Percentiles rank a stretch among this genome's conserved stretches.
These are phyloP conservation scores for Raffaelea albimanens DNA, from an alignment of 2,329 filamentous ascomycete species.

Conservation along the genomic window DNA sequence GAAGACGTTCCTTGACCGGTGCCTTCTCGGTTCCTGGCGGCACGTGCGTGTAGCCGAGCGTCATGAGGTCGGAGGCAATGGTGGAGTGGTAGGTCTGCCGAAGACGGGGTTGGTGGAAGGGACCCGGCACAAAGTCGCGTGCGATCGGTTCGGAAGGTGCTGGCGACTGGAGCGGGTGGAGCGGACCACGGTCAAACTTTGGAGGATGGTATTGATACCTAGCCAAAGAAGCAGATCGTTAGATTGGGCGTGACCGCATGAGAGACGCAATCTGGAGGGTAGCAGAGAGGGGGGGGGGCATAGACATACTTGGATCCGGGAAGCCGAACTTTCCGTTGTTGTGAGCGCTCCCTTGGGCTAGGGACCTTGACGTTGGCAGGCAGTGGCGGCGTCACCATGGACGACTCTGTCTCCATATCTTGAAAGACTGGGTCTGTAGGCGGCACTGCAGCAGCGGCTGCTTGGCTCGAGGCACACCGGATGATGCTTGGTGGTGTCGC, in stretches of 20 bases:
- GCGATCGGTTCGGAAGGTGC: constrained; percentile 77
- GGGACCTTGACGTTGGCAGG: constrained; percentile 27
- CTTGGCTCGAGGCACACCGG: constrained; percentile 38
- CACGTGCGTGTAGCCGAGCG: constrained; percentile 76
- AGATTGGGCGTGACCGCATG: too few species aligned
- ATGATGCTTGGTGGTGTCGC: constrained; percentile 16
- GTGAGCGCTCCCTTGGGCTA: constrained; percentile 28
- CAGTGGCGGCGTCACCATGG: constrained; percentile 33
- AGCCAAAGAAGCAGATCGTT: too few species aligned
- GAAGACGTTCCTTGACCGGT: constrained; percentile 53
- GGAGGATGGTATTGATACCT: constrained; percentile 95
- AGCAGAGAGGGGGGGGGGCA: too few species aligned
- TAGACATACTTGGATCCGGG: constrained; percentile 37
- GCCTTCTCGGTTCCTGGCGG: constrained; percentile 62
- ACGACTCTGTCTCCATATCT: constrained; percentile 42
- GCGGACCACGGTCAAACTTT: constrained; percentile 86
- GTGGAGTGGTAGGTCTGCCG: constrained; percentile 86
- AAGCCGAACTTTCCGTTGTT: constrained; percentile 27
- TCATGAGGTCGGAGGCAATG: constrained; percentile 78
- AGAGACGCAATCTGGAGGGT: too few species aligned
- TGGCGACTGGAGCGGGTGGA: constrained; percentile 90
- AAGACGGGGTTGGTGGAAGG: constrained; percentile 79
- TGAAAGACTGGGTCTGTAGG: constrained; percentile 22
- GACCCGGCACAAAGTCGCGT: constrained; percentile 79
- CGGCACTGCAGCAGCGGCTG: constrained; percentile 21